A percentile compares a stretch with the other conserved stretches of the same genome.
Conservation (phyloP, 371 early-diverging fungal genomes). For the Mucor velutinosus region DNA sequence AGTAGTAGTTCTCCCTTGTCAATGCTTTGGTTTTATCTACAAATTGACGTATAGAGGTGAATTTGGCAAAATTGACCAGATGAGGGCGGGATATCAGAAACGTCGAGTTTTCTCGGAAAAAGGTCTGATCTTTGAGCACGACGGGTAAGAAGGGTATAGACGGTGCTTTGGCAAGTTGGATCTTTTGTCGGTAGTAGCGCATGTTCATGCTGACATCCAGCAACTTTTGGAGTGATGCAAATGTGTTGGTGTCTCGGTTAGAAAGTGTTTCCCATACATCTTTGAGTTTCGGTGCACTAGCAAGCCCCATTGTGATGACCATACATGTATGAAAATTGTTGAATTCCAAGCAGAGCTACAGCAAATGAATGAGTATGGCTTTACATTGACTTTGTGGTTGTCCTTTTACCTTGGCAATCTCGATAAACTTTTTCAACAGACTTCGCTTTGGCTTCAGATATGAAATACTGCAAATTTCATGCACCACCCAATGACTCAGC, state of each 20-base stretch:
- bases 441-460: conserved; percentile 30
- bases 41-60: conserved; percentile 26
- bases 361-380: background rate
- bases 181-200: conserved; percentile 42
- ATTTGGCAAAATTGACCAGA: conserved; percentile 38
- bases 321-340: conserved; percentile 54
- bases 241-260: conserved; percentile 34
- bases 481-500: conserved; percentile 48
- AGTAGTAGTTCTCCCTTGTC: conserved; percentile 34
- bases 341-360: conserved; percentile 40
- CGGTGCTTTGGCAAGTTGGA: conserved; percentile 31
- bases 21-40: conserved; percentile 16
- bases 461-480: conserved; percentile 35
- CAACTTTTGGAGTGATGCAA: conserved; percentile 30
- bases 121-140: conserved; percentile 46
- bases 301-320: conserved; percentile 47
- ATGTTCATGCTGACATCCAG: conserved; percentile 50
- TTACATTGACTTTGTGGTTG: background rate
- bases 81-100: conserved; percentile 8
- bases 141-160: conserved; percentile 47
- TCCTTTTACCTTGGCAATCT: conserved; percentile 43
- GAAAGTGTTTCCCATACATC: conserved; percentile 36
- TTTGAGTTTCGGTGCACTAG: conserved; percentile 29
- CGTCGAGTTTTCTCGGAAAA: conserved; percentile 46
- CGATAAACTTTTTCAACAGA: conserved; percentile 38